phyloP scores from a whole-genome alignment of 805 yeast species.

The Ogataea methylovora region DNA sequence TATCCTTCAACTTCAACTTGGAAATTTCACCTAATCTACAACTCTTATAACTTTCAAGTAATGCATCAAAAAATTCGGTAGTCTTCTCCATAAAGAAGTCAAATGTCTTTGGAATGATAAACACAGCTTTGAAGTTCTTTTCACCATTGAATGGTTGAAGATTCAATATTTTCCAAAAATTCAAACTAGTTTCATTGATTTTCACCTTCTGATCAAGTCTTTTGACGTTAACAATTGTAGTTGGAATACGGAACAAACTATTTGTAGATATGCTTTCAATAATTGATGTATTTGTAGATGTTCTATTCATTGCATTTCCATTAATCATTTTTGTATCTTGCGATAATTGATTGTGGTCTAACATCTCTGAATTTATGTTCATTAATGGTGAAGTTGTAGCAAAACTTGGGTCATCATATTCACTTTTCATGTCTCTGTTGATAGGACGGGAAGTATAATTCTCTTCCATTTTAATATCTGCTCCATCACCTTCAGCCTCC shows the following conservation, averaged over 20 bases:
- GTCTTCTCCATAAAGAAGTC: conserved; percentile 22
- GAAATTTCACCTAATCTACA: conserved; percentile 38
- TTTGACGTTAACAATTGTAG: conserved; percentile 28
- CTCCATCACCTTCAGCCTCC: too few species aligned
- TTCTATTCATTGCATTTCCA: not conserved
- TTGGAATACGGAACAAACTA: conserved; percentile 26
- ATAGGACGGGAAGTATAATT: not conserved
- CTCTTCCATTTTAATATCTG: too few species aligned
- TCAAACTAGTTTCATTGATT: conserved; percentile 39
- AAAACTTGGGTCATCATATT: conserved; percentile 33
- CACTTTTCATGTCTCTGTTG: conserved; percentile 3
- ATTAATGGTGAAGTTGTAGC: conserved; percentile 23
- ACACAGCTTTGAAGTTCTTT: conserved; percentile 45
- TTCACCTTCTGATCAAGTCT: conserved; percentile 32
- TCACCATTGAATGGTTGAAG: conserved; percentile 44
- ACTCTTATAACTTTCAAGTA: conserved; percentile 37
- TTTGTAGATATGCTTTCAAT: conserved; percentile 9
- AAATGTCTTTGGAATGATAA: conserved; percentile 28
- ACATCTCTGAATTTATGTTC: conserved; percentile 11
- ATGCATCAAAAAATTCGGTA: conserved; percentile 28
- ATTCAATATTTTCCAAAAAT: conserved; percentile 51
- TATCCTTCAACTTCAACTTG: conserved; percentile 3
- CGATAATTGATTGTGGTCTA: not conserved
- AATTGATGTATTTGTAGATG: not conserved
- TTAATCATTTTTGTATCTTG: not conserved